These are phyloP conservation scores for Lasiodiplodia sp. DNA, from an alignment of 2,329 filamentous ascomycete genomes.

Conservation along the genomic window DNA sequence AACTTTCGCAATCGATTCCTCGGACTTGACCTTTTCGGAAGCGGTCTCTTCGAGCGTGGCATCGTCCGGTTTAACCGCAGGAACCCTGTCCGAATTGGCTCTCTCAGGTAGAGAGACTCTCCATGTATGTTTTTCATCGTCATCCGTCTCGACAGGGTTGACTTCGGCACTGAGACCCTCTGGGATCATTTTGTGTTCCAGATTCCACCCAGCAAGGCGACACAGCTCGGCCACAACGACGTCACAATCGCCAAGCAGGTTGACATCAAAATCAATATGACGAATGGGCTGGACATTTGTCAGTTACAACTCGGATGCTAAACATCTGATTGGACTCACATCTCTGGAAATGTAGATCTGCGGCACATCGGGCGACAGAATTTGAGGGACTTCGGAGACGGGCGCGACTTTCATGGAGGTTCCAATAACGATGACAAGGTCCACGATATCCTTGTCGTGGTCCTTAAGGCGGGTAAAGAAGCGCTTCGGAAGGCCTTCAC, in stretches of 20 bases:
- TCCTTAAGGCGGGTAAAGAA: conserved; percentile 84
- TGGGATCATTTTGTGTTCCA: conserved; percentile 86
- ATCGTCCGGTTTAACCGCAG: conserved; percentile 9
- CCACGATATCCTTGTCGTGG: conserved; percentile 79
- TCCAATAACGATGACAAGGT: conserved; percentile 94
- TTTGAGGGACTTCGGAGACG: conserved; percentile 88
- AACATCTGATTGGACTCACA: conserved; percentile 48
- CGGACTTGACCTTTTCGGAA: conserved; percentile 35
- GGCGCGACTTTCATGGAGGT: conserved; percentile 96
- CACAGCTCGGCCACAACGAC: conserved; percentile 87
- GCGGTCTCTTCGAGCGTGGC: neutral
- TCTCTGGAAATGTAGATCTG: conserved; percentile 90
- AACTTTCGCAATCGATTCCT: conserved; percentile 34
- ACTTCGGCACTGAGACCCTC: conserved; percentile 68
- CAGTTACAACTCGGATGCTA: conserved; percentile 31
- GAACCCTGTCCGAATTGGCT: neutral
- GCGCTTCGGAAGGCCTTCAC: conserved; percentile 82
- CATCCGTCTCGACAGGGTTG: conserved; percentile 37
- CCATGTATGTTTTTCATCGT: conserved; percentile 37
- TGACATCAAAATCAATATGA: conserved; percentile 95
- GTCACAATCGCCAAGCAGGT: conserved; percentile 95
- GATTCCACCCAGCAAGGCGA: conserved; percentile 78
- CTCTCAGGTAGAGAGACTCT: conserved; percentile 14
- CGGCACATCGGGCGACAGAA: conserved; percentile 78
- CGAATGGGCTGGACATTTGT: conserved; percentile 66